Evolutionary conservation across 164 flowering plant genomes (phyloP), one percentile per base, ranked within the genome.

Genomic region (Kingdonia uniflora): DNA sequence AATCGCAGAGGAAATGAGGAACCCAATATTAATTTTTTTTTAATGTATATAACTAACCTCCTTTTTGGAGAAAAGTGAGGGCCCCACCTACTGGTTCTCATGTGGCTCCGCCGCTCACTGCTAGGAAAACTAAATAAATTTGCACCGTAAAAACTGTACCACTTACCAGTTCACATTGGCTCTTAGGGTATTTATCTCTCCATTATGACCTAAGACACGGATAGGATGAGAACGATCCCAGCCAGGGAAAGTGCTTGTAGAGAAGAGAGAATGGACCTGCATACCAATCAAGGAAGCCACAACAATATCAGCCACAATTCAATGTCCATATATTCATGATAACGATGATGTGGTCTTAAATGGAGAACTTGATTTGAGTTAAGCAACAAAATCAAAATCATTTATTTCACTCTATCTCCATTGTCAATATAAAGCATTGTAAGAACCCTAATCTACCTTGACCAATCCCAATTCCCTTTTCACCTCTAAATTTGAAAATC

Each of bases 201-300:
- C 99, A 74, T 94, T 94, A 68, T 94, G 99, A 49, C 97, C 99
- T 57, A 94, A 59, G 45, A 94, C 73, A 54, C 99, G 96, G 97
- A 94, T 89, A 7, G 99, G 99, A 66, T 94, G 99, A 68, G 99
- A 96, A 65, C 99, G 96, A 71, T 94, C 99, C 99, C 99, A 94
- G 72, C 99, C 89, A 42, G 99, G 99, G 64, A 94, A 94, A 16
- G 99, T 94, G 65, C 89, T 94, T 21, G 99, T 94, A 6, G 99
- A 94, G 73, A 94, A 94, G 25, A 97, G 75, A 12, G 99, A 89
- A 56, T 94, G 99, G 55, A 94, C 60, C 99, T 94, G 76, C 65
- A 73, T 52, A n/a, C n/a, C 35, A 29, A 29, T 29, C 35, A 29
- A 29, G 4, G 35, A 8, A 29, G 8, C 35, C 35, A 4, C 4